phyloP scores from a whole-genome alignment of 1,284 basidiomycete genomes.

The Sanghuangporus baumii region DNA sequence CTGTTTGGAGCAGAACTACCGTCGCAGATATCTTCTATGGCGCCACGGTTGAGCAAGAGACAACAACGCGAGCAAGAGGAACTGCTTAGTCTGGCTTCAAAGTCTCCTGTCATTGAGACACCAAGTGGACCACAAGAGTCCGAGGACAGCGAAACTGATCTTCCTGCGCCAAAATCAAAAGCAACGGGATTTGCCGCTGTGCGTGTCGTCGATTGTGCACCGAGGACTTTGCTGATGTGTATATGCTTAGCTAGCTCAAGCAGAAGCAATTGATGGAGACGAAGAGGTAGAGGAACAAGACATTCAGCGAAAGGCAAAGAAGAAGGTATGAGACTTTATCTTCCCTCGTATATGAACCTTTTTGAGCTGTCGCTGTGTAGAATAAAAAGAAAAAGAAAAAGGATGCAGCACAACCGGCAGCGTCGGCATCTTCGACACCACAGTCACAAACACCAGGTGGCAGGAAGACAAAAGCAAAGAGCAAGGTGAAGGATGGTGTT shows the following conservation, averaged over 20 bases:
- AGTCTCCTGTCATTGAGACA: slow-evolving; percentile 23
- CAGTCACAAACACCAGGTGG: slow-evolving; percentile 33
- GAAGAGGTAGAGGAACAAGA: slow-evolving; percentile 28
- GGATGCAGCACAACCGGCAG: slow-evolving; percentile 18
- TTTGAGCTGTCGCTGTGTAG: slow-evolving; percentile 16
- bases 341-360: neutral
- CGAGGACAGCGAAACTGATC: slow-evolving; percentile 24
- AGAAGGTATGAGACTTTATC: slow-evolving; percentile 35
- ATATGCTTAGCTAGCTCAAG: slow-evolving; percentile 21
- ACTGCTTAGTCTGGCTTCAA: slow-evolving; percentile 46
- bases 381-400: slow-evolving; percentile 55
- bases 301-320: slow-evolving; percentile 33
- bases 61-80: slow-evolving; percentile 84
- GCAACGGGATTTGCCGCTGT: slow-evolving; percentile 54
- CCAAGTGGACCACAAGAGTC: slow-evolving; percentile 24
- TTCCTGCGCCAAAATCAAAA: slow-evolving; percentile 23
- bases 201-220: slow-evolving; percentile 23
- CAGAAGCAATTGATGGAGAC: slow-evolving; percentile 29
- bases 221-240: neutral
- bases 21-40: slow-evolving; percentile 35
- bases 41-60: slow-evolving; percentile 75
- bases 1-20: no score
- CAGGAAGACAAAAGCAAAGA: slow-evolving; percentile 61
- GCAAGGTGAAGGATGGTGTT: slow-evolving; percentile 49
- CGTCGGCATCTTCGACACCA: slow-evolving; percentile 19